A percentile compares a stretch with the other conserved stretches of the same genome.
These are phyloP conservation scores for Pseudonectria foliicola DNA, from an alignment of 2,329 filamentous ascomycete species.

Conservation along the genomic window DNA sequence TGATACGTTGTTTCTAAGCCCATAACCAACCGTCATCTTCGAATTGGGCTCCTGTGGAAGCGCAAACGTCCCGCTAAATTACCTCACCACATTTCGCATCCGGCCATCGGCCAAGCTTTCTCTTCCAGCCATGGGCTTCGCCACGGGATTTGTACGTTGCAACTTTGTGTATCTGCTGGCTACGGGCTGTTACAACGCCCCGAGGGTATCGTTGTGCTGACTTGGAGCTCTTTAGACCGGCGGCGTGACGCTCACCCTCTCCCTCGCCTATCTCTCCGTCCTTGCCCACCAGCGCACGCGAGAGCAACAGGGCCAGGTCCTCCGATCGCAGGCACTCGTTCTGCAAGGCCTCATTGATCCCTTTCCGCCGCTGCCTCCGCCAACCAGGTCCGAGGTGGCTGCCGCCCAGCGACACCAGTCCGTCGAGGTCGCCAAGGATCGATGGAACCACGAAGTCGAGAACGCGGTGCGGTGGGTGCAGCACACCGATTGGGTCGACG, in stretches of 20 bases:
- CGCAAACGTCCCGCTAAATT: conserved; percentile 18
- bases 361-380: conserved; percentile 38
- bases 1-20: conserved; percentile 23
- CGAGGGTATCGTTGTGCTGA: conserved; percentile 8
- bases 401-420: conserved; percentile 47
- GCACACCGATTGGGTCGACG: conserved; percentile 56
- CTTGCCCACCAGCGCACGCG: conserved; percentile 64
- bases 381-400: conserved; percentile 43
- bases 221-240: conserved; percentile 47
- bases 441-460: conserved; percentile 71
- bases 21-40: conserved; percentile 9
- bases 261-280: conserved; percentile 63
- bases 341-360: conserved; percentile 47
- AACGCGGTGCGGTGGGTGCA: conserved; percentile 59
- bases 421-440: conserved; percentile 63
- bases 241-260: conserved; percentile 68
- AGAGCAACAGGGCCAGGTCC: conserved; percentile 46
- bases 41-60: conserved; percentile 15
- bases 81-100: conserved; percentile 19
- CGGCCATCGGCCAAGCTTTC: conserved; percentile 11
- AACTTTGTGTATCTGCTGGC: no score
- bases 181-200: no score
- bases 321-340: conserved; percentile 50
- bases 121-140: conserved; percentile 57
- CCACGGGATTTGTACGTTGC: conserved; percentile 61